phyloP scores from a whole-genome alignment of 208 protist species.

The Wallacemonas sp. region DNA sequence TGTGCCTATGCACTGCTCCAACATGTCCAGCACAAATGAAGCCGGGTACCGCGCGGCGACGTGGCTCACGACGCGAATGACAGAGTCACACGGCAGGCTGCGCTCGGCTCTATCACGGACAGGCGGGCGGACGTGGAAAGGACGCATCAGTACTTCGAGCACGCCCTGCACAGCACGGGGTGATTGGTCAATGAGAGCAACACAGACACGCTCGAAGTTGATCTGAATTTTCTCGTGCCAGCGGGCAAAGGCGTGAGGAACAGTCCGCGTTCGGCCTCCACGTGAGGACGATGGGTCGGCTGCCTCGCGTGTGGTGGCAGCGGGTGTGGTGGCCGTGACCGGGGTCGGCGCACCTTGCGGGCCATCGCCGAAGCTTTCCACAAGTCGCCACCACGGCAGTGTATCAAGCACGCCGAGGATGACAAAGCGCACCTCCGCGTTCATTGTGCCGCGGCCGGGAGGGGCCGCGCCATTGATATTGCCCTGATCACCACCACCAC shows the following conservation, averaged over 20 bases:
- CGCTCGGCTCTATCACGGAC: conserved; percentile 53
- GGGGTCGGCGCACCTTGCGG: neutral
- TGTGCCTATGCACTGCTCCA: conserved; percentile 56
- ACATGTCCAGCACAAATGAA: conserved; percentile 49
- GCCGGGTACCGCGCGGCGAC: conserved; percentile 52
- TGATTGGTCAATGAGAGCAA: conserved; percentile 60
- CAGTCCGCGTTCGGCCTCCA: neutral
- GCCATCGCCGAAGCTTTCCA: conserved; percentile 39
- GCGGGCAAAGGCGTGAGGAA: conserved; percentile 41
- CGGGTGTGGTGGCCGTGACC: neutral
- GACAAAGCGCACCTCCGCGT: conserved; percentile 54
- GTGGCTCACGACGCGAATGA: conserved; percentile 70
- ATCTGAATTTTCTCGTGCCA: conserved; percentile 68
- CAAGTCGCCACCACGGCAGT: conserved; percentile 83
- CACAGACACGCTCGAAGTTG: conserved; percentile 73
- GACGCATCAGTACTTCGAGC: conserved; percentile 69
- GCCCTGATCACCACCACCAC: conserved; percentile 11
- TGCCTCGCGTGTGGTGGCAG: neutral
- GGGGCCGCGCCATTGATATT: too few relatives aligned
- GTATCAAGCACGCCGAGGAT: conserved; percentile 75
- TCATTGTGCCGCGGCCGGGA: too few relatives aligned
- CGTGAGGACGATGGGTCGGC: too few relatives aligned
- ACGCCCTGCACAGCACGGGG: conserved; percentile 67
- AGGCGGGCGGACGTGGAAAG: conserved; percentile 60
- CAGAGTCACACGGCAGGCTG: conserved; percentile 59